These are phyloP conservation scores for Kluyveromyces aestuarii DNA, from an alignment of 805 yeast species.

Conservation along the genomic window DNA sequence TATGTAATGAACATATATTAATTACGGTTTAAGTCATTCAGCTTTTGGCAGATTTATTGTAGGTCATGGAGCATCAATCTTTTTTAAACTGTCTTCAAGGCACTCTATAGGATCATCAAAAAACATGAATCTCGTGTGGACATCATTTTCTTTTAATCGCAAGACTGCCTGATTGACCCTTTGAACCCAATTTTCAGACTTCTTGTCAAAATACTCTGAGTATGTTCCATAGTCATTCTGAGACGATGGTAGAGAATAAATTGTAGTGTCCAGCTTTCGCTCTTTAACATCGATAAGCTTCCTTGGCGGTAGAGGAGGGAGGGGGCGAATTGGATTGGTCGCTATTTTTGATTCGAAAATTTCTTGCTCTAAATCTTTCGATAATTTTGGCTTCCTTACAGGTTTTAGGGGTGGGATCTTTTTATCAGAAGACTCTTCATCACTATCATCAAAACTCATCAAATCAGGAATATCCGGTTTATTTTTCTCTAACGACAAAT, in stretches of 20 bases:
- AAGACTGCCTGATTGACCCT: slow-evolving; percentile 36
- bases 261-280: slow-evolving; percentile 4
- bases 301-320: slow-evolving; percentile 30
- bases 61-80: slow-evolving; percentile 2
- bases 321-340: slow-evolving; percentile 4
- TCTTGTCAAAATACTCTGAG: slow-evolving; percentile 34
- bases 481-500: slow-evolving; percentile 1
- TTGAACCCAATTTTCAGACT: slow-evolving; percentile 46
- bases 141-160: slow-evolving; percentile 13
- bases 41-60: no score
- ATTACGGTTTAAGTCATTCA: background rate
- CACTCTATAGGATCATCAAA: slow-evolving; percentile 22
- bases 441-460: slow-evolving; percentile 30
- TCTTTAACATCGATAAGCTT: slow-evolving; percentile 7
- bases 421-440: background rate
- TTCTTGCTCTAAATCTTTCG: slow-evolving; percentile 1
- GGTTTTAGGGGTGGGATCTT: slow-evolving; percentile 9
- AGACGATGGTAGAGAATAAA: slow-evolving; percentile 18
- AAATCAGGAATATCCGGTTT: slow-evolving; percentile 14
- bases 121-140: slow-evolving; percentile 19
- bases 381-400: slow-evolving; percentile 2
- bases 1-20: background rate
- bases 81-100: slow-evolving; percentile 15
- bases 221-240: slow-evolving; percentile 23
- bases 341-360: slow-evolving; percentile 1